These are phyloP conservation scores for Irpex sp. DNA, from an alignment of 1,284 basidiomycete genomes.

Conservation along the genomic window DNA sequence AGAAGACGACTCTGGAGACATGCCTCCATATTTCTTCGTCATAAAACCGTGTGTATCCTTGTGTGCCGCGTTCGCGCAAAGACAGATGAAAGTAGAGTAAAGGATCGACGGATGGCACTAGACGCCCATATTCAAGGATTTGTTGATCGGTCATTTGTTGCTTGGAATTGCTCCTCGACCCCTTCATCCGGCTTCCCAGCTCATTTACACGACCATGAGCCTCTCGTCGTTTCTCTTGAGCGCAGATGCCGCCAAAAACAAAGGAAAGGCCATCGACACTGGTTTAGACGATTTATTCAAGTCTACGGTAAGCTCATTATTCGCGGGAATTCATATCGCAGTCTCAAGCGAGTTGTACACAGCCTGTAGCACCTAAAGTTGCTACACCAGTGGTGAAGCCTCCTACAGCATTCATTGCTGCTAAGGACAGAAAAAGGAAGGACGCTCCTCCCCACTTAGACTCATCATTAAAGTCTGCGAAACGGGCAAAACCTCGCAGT, in stretches of 20 bases:
- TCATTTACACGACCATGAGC: conserved; percentile 22
- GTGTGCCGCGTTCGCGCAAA: not conserved
- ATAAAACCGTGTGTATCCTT: not conserved
- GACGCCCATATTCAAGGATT: not conserved
- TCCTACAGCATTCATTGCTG: conserved; percentile 3
- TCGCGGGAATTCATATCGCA: not conserved
- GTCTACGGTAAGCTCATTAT: conserved; percentile 20
- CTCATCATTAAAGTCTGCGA: not conserved
- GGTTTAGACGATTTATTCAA: conserved; percentile 31
- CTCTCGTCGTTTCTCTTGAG: conserved; percentile 30
- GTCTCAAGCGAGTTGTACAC: not conserved
- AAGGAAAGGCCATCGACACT: conserved; percentile 27
- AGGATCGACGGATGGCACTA: not conserved
- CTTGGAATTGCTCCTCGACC: not conserved
- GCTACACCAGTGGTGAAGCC: conserved; percentile 1
- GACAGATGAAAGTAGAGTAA: not conserved
- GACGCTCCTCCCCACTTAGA: conserved; percentile 14
- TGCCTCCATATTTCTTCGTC: not conserved
- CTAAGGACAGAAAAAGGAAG: conserved; percentile 21
- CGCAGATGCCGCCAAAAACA: conserved; percentile 15
- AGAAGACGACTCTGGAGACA: not conserved
- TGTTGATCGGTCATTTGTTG: not conserved
- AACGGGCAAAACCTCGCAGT: not conserved
- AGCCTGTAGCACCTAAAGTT: conserved; percentile 10
- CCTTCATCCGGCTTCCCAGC: not conserved